These are phyloP conservation scores for Phalaenopsis hybrid DNA, from an alignment of 116 monocot species.

Conservation along the genomic window DNA sequence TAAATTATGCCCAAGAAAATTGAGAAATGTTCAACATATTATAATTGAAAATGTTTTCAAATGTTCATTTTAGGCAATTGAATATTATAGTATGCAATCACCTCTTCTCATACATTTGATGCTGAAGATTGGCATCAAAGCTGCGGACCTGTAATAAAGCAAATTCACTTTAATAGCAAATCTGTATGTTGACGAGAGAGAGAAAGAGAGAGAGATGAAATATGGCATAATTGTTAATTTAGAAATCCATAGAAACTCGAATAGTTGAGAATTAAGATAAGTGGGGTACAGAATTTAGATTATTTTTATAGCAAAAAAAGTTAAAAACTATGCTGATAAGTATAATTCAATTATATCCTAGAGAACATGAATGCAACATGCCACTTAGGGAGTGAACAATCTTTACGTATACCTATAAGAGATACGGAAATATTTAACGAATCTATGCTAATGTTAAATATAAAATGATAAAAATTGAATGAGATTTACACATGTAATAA, in stretches of 20 bases:
- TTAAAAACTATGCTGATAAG: too few relatives aligned
- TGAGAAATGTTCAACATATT: background rate
- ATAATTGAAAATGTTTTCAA: background rate
- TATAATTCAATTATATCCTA: background rate
- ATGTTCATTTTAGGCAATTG: background rate
- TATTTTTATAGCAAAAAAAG: background rate
- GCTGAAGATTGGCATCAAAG: constrained; percentile 48
- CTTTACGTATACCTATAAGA: background rate
- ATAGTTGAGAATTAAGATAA: too few relatives aligned
- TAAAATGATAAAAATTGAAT: background rate
- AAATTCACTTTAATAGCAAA: background rate
- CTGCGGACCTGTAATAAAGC: constrained; percentile 53
- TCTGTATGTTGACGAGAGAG: background rate
- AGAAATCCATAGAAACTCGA: too few relatives aligned
- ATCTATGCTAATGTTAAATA: background rate
- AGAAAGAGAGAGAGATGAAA: background rate
- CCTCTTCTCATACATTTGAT: constrained; percentile 85
- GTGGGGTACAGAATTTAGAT: background rate
- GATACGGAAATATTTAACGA: background rate
- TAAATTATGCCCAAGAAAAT: background rate
- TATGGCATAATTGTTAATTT: background rate
- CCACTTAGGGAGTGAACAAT: background rate
- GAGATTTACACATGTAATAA: background rate
- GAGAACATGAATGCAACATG: background rate
- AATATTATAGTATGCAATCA: constrained; percentile 18